Evolutionary conservation across 345 rosid genomes (phyloP), one percentile per base, ranked within the genome.

Genomic region (Eutrema japonicum): DNA sequence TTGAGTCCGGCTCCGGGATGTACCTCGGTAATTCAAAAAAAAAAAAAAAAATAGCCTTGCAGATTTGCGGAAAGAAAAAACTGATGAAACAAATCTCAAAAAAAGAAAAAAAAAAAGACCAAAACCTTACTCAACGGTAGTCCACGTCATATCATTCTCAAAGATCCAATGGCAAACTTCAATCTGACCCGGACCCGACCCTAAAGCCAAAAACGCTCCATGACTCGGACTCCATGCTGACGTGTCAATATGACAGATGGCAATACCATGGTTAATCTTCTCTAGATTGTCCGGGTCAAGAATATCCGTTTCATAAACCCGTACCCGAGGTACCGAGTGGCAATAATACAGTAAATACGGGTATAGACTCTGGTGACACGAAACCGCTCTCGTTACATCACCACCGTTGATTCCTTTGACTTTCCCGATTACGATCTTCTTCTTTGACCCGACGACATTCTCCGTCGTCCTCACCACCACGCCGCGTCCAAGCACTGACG

Each of bases 81-180:
- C 6, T 7, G 6, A 33, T 11, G 4, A 57, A 45, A 29, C 48
- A 70, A 58, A 47, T 56, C 35, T 22, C 10, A 69, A 46, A 45
- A 12, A 8, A 9, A 32, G 10, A 26, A 14, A 30, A 22, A 22
- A 22, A 22, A 22, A 22, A 22, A 0, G 47, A 43, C 36, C 29
- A 53, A 50, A 42, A 38, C 11, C 29, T 46, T 35, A 72, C 51
- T 84, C 89, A 3, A 83, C 80, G 0, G 68, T 55, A 8, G 82
- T 82, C 97, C 97, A 91, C 10, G 86, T 89, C 91, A 93, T 65
- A 63, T 93, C 96, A 72, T 88, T 88, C 78, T 93, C 88, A 46
- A 93, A 93, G 26, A 93, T 93, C 98, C 98, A 90, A 27, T 93
- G 98, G 27, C 98, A 93, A 36, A 89, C 91, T 77, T 93, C 97